Evolutionary conservation across 1,139 yeast genomes (phyloP).

Genomic region (Sugiyamaella xylanicola): DNA sequence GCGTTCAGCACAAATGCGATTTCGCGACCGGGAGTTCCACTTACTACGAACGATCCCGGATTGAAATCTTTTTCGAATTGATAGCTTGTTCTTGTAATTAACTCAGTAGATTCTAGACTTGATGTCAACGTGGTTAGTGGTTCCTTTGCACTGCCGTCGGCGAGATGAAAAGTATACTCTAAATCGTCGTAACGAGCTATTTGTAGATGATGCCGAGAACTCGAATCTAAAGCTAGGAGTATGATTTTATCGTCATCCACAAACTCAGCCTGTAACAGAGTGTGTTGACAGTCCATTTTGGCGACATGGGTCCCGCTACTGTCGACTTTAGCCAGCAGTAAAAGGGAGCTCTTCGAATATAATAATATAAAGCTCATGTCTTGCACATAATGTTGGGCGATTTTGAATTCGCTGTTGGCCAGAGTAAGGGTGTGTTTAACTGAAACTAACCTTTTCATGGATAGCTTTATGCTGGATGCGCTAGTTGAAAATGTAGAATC

Average conservation of each 20-base stretch:
- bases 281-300: background rate
- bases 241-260: slow-evolving; percentile 28
- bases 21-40: slow-evolving; percentile 27
- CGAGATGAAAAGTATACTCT: background rate
- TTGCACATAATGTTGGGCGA: slow-evolving; percentile 6
- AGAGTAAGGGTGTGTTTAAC: background rate
- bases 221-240: slow-evolving; percentile 11
- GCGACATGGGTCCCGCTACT: background rate
- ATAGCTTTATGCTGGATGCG: slow-evolving; percentile 4
- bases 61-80: slow-evolving; percentile 23
- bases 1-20: slow-evolving; percentile 31
- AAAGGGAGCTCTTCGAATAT: background rate
- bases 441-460: slow-evolving; percentile 16
- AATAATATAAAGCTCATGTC: slow-evolving; percentile 13
- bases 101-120: background rate
- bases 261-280: slow-evolving; percentile 28
- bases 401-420: slow-evolving; percentile 8
- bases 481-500: slow-evolving; percentile 9
- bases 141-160: too few species aligned
- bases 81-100: background rate
- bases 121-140: background rate
- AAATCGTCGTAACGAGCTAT: background rate
- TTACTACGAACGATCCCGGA: slow-evolving; percentile 28
- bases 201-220: background rate
- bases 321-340: background rate